Percentiles rank a stretch among this genome's conserved stretches.
Conservation (phyloP, 768 basidiomycete species). For the Serendipita sp. region DNA sequence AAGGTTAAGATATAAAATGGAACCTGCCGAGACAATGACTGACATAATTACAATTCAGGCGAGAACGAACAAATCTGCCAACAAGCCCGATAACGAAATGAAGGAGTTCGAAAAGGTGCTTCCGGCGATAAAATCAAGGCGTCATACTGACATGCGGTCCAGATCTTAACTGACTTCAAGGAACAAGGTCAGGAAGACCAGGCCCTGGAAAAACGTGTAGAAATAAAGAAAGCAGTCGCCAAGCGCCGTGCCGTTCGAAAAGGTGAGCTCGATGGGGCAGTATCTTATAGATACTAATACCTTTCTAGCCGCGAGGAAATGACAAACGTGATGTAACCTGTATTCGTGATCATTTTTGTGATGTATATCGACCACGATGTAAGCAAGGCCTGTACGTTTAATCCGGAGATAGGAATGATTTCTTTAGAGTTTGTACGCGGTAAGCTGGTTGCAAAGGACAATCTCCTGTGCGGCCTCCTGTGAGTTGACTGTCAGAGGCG, state of each 20-base stretch:
- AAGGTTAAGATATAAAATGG: constrained; percentile 36
- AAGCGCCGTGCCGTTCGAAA: constrained; percentile 47
- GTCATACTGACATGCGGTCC: constrained; percentile 4
- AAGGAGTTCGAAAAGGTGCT: constrained; percentile 83
- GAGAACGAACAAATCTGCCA: constrained; percentile 76
- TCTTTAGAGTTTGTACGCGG: no score
- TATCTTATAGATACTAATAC: no score
- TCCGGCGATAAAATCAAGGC: neutral
- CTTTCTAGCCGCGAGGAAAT: no score
- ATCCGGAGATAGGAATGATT: no score
- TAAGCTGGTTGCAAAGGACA: no score
- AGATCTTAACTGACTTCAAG: constrained; percentile 75
- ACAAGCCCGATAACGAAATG: constrained; percentile 83
- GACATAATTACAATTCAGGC: constrained; percentile 29
- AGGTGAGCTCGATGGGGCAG: constrained; percentile 17
- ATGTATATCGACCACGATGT: no score
- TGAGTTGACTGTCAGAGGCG: no score
- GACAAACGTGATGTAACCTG: no score
- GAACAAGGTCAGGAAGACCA: constrained; percentile 84
- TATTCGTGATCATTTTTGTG: no score
- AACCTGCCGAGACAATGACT: neutral
- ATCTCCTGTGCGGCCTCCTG: no score
- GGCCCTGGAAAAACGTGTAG: constrained; percentile 71
- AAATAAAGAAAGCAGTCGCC: constrained; percentile 66
- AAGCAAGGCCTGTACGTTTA: no score